Percentiles rank a stretch among this genome's conserved stretches.
phyloP scores from a whole-genome alignment of 2,329 filamentous ascomycete species.

The Ophiostoma perfectum region DNA sequence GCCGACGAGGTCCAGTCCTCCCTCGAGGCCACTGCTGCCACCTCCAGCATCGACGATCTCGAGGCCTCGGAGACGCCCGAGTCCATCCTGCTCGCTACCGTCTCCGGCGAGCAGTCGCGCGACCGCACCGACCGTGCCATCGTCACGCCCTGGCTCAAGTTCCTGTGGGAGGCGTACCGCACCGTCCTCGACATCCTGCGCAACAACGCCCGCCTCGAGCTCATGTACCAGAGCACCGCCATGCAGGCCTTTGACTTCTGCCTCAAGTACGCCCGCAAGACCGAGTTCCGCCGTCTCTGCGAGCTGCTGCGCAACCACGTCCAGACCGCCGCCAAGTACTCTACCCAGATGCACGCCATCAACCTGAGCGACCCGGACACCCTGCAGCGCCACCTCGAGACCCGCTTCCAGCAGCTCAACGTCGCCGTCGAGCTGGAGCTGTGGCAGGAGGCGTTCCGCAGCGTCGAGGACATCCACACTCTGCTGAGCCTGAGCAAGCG shows the following conservation, averaged over 20 bases:
- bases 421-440: conserved; percentile 96
- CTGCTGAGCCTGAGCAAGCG: conserved; percentile 96
- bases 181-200: conserved; percentile 97
- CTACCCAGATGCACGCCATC: conserved; percentile 97
- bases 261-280: conserved; percentile 96
- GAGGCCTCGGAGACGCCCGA: conserved; percentile 97
- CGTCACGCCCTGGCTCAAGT: conserved; percentile 98
- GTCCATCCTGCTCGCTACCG: conserved; percentile 94
- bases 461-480: conserved; percentile 97
- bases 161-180: conserved; percentile 98
- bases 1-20: conserved; percentile 90
- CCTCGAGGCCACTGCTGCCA: conserved; percentile 67
- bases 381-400: conserved; percentile 93
- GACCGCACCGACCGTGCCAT: conserved; percentile 97
- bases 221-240: conserved; percentile 97
- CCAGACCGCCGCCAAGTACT: conserved; percentile 98
- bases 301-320: conserved; percentile 98
- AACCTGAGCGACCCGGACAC: conserved; percentile 97
- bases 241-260: conserved; percentile 99
- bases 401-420: conserved; percentile 96
- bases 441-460: conserved; percentile 99
- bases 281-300: conserved; percentile 96
- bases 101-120: conserved; percentile 94
- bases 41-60: conserved; percentile 81
- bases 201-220: conserved; percentile 96